These are phyloP conservation scores for Closterium sp. DNA, from an alignment of 139 green algal genomes.

Conservation along the genomic window DNA sequence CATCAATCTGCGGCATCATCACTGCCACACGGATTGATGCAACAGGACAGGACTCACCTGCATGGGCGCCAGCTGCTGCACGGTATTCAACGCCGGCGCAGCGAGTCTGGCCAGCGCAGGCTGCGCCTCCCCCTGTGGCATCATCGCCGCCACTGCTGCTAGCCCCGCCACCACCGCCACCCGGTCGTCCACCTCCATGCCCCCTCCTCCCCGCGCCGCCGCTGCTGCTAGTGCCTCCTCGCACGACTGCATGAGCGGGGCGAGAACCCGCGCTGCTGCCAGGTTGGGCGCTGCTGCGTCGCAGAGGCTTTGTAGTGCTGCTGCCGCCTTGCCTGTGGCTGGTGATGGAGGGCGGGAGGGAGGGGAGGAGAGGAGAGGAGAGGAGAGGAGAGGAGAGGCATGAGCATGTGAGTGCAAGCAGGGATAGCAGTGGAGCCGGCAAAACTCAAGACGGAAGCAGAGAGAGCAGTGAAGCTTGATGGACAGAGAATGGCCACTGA, in stretches of 20 bases:
- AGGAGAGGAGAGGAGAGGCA: background rate
- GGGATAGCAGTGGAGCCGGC: no score
- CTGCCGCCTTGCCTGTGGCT: background rate
- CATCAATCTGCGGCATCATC: no score
- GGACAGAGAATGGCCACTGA: no score
- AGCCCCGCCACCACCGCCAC: slow-evolving; percentile 26
- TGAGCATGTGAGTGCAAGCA: no score
- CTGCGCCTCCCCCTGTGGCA: slow-evolving; percentile 15
- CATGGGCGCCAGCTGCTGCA: slow-evolving; percentile 25
- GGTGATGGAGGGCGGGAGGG: background rate
- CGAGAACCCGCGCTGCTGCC: slow-evolving; percentile 19
- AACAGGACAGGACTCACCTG: slow-evolving; percentile 12
- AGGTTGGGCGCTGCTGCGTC: slow-evolving; percentile 6
- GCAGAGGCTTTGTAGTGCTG: slow-evolving; percentile 24
- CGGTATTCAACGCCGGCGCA: background rate
- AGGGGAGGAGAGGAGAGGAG: background rate
- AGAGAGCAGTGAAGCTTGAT: no score
- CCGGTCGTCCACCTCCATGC: slow-evolving; percentile 10
- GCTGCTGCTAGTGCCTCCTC: slow-evolving; percentile 32
- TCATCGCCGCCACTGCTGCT: slow-evolving; percentile 13
- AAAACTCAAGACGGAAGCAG: no score
- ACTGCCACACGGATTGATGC: background rate
- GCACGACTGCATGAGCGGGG: slow-evolving; percentile 26
- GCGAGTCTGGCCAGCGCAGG: slow-evolving; percentile 5
- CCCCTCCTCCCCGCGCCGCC: background rate